Base-by-base conservation (phyloP, 192 early-diverging fungal species). In the Backusella liffmaniae region DNA sequence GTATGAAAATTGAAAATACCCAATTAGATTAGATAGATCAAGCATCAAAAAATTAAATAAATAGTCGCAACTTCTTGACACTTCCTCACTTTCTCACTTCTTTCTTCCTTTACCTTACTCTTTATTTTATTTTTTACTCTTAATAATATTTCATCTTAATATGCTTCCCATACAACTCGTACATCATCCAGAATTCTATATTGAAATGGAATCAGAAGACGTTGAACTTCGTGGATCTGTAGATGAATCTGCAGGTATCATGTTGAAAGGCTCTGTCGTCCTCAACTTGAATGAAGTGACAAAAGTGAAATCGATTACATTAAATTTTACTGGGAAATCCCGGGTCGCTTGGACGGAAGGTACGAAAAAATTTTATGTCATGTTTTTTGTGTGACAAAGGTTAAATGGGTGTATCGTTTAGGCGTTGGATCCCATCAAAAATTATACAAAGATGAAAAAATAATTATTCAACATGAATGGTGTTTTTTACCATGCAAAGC, bases 401-500 rank as follows among this genome's bases (percentile, higher is more conserved):
- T 34, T 67, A 67, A 32, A 67, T 36, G 7, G 34, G 9, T 4
- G n/a, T 67, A 36, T 42, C 21, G 3, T 41, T 56, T 72, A 53
- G 42, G 75, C 29, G 35, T 29, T 41, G 82, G 82, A 21, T 77
- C 82, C 15, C 68, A 70, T 16, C 84, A 83, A 76, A 30, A 44
- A 4, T 59, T 76, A 53, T 74, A 73, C 56, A 56, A 75, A 29
- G 75, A 84, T 34, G 79, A 86, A 77, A 39, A 80, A 21, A 81
- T 81, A 32, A 71, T 92, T 12, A 72, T 86, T 26, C 68, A 86
- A 42, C 91, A 91, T 49, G 80, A 86, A 36, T 92, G 91, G 91
- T 39, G 32, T 34, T 92, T 92, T 68, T 73, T 89, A 15, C 80
- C 83, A 53, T 65, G 81, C 13, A 83, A 81, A 66, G 79, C 79